phyloP scores from a whole-genome alignment of 768 basidiomycete species.

The Kwoniella heveanensis region DNA sequence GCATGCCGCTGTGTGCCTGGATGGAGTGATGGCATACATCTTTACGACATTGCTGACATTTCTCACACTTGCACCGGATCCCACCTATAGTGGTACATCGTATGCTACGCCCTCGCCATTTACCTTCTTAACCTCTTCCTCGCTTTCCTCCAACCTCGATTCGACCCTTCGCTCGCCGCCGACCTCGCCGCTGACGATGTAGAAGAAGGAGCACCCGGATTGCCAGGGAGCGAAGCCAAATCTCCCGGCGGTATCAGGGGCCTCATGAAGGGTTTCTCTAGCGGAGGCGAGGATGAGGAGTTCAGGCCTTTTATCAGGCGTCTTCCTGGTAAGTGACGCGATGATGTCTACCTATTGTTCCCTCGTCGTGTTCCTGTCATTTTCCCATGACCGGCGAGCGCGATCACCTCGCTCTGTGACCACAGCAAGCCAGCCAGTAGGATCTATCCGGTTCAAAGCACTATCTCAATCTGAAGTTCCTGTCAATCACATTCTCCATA shows the following conservation, averaged over 20 bases:
- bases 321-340: conserved; percentile 64
- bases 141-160: conserved; percentile 96
- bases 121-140: conserved; percentile 94
- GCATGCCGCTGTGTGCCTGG: no score
- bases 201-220: conserved; percentile 78
- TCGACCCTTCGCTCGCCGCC: conserved; percentile 92
- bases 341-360: no score
- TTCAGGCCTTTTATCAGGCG: conserved; percentile 95
- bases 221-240: conserved; percentile 49
- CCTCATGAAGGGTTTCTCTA: conserved; percentile 49
- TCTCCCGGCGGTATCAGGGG: conserved; percentile 45
- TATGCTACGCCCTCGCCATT: conserved; percentile 80
- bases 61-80: no score
- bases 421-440: no score
- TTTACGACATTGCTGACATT: no score
- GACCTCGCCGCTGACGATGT: conserved; percentile 93
- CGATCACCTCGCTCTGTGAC: no score
- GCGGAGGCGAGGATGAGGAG: conserved; percentile 74
- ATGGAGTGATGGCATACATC: no score
- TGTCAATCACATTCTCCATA: no score
- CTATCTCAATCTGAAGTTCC: no score
- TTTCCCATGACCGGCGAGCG: not conserved
- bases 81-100: conserved; percentile 34
- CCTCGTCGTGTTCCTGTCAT: no score
- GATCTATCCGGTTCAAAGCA: no score